These are phyloP conservation scores for Coprinopsis sp. DNA, from an alignment of 768 basidiomycete species.

Conservation along the genomic window DNA sequence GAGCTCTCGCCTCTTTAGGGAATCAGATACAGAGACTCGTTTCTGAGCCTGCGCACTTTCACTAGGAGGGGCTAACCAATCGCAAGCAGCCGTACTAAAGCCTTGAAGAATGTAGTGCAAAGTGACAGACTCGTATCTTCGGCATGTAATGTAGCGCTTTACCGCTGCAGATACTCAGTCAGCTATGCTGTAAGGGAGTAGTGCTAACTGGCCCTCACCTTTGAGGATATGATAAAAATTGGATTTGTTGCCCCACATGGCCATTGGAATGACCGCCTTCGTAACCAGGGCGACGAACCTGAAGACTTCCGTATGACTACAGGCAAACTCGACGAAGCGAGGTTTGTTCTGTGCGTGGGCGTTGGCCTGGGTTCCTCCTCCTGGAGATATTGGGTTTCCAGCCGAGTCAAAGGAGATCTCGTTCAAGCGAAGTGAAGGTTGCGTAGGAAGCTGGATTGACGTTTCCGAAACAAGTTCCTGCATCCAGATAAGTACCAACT, in stretches of 20 bases:
- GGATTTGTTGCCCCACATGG: conserved; percentile 69
- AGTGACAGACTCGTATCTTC: conserved; percentile 78
- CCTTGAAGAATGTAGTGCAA: conserved; percentile 76
- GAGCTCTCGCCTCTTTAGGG: conserved; percentile 72
- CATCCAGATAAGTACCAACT: background rate
- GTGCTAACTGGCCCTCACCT: conserved; percentile 36
- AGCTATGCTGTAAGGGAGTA: background rate
- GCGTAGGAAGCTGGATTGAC: conserved; percentile 51
- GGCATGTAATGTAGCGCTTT: conserved; percentile 63
- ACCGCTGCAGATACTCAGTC: conserved; percentile 44
- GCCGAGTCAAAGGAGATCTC: conserved; percentile 51
- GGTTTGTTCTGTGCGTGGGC: conserved; percentile 53
- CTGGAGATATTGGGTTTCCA: conserved; percentile 40
- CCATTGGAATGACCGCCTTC: conserved; percentile 63
- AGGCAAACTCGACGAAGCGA: conserved; percentile 75
- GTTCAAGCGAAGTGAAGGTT: conserved; percentile 33
- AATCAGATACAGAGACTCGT: conserved; percentile 60
- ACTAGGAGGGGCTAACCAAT: conserved; percentile 64
- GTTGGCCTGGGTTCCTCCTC: conserved; percentile 44
- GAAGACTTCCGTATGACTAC: conserved; percentile 64
- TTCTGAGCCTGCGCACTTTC: conserved; percentile 32
- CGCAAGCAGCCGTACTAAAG: conserved; percentile 68
- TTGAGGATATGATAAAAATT: conserved; percentile 59
- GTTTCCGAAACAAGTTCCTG: conserved; percentile 78
- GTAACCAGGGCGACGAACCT: conserved; percentile 62